Base-by-base conservation (phyloP, 1,284 basidiomycete species). In the Gymnopus androsaceus region DNA sequence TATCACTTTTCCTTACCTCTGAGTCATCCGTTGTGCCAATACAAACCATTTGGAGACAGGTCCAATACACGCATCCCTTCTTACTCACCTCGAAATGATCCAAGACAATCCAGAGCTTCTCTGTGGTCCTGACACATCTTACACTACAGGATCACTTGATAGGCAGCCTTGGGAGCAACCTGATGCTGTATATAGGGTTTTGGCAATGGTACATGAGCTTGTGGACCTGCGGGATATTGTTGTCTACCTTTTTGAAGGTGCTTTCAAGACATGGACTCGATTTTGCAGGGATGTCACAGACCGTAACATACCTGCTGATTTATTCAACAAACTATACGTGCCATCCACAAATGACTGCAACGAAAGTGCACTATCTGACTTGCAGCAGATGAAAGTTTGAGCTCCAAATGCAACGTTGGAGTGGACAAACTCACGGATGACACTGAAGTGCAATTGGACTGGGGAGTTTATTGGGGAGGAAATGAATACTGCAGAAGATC, bases 1-100 rank as follows among this genome's bases (percentile, higher is more conserved):
- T 12, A 60, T 72, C 28, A 64, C 62, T 2, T 54, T 65, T 33
- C 71, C 69, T 1, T 75, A 73, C 56, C 33, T 34, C 17, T n/a
- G 40, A 11, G 40, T 41, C 17, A n/a, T n/a, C 7, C 9, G 51
- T 2, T 3, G 21, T 9, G 21, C 19, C 8, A 19, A 27, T 3
- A n/a, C 25, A 2, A 55, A 49, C 37, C 40, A 5, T 25, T 33
- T 55, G 7, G 47, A 44, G 33, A 36, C 56, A 3, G 28, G 50
- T 3, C 48, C 47, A 3, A 38, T 56, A n/a, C 57, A 59, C 19
- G 42, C 25, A 9, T 7, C 25, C 11, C 46, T 61, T 19, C 48
- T 61, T 41, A 50, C 27, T 4, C 62, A 66, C 56, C 33, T 52
- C 23, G 4, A 52, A 17, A 41, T 19, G 1, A 44, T 69, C 15